Evolutionary conservation across 1,139 yeast genomes (phyloP), one percentile per base, ranked within the genome.

Genomic region (Magnusiomyces suaveolens): DNA sequence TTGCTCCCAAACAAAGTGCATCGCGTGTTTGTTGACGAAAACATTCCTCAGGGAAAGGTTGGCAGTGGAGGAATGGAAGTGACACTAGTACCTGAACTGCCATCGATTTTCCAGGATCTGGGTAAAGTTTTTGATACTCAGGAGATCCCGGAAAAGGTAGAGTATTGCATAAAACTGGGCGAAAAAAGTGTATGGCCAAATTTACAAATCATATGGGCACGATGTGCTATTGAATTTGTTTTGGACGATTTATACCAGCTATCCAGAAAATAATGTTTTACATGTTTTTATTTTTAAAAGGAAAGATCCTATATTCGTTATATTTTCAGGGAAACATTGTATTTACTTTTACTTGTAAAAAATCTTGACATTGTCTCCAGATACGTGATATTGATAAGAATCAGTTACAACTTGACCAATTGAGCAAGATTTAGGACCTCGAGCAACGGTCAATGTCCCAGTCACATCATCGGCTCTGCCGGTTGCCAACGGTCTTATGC

Each of bases 121-220:
- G 82, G 87, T 38, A 73, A 86, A 59, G 81, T 85, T 1, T 82
- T 86, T 63, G 95, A 89, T 62, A 82, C 87, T 8, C 87, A 87
- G 59, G 74, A 80, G 57, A 72, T 80, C 16, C 66, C 72, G 4
- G 21, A 21, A 54, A 80, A 82, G 18, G 23, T 46, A 1, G 33
- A 33, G 1, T 12, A 48, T 24, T 23, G 21, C 16, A 24, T 48
- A 18, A 72, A 79, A 53, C 89, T 90, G 38, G 99, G 99, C 2
- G 97, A 90, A 68, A 76, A 86, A 60, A 85, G 95, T 51, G 89
- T 90, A 0, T 92, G 98, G 98, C 96, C 96, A 0, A 79, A 87
- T 57, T 76, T 88, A 60, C 88, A 97, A 0, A 73, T 90, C 48
- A 74, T 94, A 47, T 84, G 90, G 82, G 86, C 96, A 0, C 74